Evolutionary conservation across 1,139 yeast genomes (phyloP), one percentile per base, ranked within the genome.

Genomic region (Ogataea hybrid): DNA sequence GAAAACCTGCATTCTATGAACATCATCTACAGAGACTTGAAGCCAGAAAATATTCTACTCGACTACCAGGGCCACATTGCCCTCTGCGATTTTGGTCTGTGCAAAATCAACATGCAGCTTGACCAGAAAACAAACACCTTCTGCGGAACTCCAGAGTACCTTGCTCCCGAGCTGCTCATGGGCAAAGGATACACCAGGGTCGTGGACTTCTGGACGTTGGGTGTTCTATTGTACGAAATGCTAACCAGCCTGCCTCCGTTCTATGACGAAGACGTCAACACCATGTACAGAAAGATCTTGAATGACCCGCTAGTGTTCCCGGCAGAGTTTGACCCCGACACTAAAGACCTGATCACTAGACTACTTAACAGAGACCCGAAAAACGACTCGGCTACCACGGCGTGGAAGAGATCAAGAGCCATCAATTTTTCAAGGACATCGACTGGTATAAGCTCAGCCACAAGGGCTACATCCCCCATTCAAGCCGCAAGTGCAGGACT

Each of bases 51-150:
- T 64, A 92, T 92, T 51, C 68, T 92, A 55, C 68, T 92, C 42
- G 97, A 92, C 63, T 89, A 89, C 65, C 95, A 92, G 57, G 98
- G 98, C 2, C 98, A 92, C 64, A 92, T 92, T 62, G 97, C 97
- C 1, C 70, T 92, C 48, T 92, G 98, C 69, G 98, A 92, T 68
- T 92, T 92, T 63, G 98, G 98, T 4, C 73, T 92, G 41, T 92
- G 97, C 68, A 92, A 92, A 65, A 76, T 92, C 54, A 88, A 92
- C 69, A 92, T 92, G 97, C 79, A 81, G 51, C 44, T 62, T 21
- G 65, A 63, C 37, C 64, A 63, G 45, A 87, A 87, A 63, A 92
- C 98, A 2, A 85, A 84, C 58, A 92, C 98, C 0, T 90, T 90
- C 60, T 90, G 97, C 67, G 97, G 97, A 35, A 90, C 97, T 0